A percentile compares a stretch with the other conserved stretches of the same genome.
Evolutionary conservation across 2,329 filamentous ascomycete species (phyloP).

Genomic region (Diplodia scrobiculata): DNA sequence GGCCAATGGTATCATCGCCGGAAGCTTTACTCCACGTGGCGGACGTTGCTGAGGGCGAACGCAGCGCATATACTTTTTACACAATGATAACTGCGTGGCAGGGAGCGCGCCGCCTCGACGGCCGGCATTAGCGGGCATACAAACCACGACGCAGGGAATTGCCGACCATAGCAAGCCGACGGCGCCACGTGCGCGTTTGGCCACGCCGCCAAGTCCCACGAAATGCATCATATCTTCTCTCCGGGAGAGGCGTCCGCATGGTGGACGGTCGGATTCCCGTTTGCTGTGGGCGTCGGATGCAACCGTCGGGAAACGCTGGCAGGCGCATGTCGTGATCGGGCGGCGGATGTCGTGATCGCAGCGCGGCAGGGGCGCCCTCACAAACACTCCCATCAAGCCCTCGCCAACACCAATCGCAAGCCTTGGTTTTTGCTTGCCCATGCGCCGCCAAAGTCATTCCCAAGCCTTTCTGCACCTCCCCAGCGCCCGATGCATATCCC

Average conservation of each 20-base stretch:
- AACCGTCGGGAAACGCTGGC: neutral
- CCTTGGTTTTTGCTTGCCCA: slow-evolving; percentile 1
- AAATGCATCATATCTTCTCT: neutral
- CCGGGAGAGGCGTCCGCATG: neutral
- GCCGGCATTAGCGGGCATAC: neutral
- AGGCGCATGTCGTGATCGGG: slow-evolving; percentile 12
- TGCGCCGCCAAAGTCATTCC: slow-evolving; percentile 8
- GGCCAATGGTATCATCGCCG: neutral
- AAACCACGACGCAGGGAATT: neutral
- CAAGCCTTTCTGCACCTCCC: neutral
- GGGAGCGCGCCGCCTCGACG: neutral
- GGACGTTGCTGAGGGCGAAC: neutral
- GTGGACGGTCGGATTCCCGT: neutral
- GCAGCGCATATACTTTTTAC: slow-evolving; percentile 5
- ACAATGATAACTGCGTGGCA: neutral
- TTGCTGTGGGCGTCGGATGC: neutral
- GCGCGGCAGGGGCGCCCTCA: slow-evolving; percentile 14
- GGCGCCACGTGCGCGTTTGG: slow-evolving; percentile 7
- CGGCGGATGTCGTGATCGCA: slow-evolving; percentile 28
- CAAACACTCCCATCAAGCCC: slow-evolving; percentile 2
- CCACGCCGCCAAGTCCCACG: slow-evolving; percentile 9
- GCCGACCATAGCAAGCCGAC: slow-evolving; percentile 6
- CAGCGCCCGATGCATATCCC: neutral
- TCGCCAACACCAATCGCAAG: slow-evolving; percentile 23
- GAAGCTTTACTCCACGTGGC: neutral